Base-by-base conservation (phyloP, 768 basidiomycete species). In the Lepiota brunneoincarnata region DNA sequence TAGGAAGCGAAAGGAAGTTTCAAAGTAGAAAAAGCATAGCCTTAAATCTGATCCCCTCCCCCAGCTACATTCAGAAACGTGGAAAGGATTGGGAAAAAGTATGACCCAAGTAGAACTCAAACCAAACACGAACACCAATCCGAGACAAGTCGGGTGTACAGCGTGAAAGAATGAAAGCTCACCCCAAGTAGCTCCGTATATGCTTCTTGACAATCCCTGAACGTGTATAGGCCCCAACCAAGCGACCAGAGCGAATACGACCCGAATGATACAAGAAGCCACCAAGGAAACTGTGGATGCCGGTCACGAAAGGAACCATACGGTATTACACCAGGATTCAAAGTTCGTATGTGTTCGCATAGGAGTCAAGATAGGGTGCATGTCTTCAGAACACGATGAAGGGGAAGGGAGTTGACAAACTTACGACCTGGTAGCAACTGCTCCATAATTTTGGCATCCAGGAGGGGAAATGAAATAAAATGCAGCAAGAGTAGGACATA, bases 201-300 rank as follows among this genome's bases (percentile, higher is more conserved):
- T 4, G 90, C 89, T 59, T 91, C 88, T 37, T 88, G 86, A 64
- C 88, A 89, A 60, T 92, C 90, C 61, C 80, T 72, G 61, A 90
- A 87, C 2, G 84, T 84, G 59, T 83, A 78, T 39, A 91, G 63
- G 2, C 89, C 90, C 77, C 82, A 81, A 9, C 91, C 89, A 17
- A 92, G 80, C 9, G 84, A 87, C 71, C 82, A 83, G 10, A 92
- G 78, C 15, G 86, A 86, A 65, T 89, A 92, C 1, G 89, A 83
- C 11, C 91, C 91, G 58, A 90, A 90, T 1, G 85, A 74, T 2
- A 92, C 84, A 11, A 92, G 78, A 7, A 89, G 63, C 89, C 89
- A 91, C 86, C 87, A 93, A 2, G 90, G 89, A 26, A 91, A 67
- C 90, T 91, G 52, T n/a, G 43, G 21, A 21, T 11, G 48, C 44